phyloP scores from a whole-genome alignment of 805 yeast species.

The Brettanomyces nanus region DNA sequence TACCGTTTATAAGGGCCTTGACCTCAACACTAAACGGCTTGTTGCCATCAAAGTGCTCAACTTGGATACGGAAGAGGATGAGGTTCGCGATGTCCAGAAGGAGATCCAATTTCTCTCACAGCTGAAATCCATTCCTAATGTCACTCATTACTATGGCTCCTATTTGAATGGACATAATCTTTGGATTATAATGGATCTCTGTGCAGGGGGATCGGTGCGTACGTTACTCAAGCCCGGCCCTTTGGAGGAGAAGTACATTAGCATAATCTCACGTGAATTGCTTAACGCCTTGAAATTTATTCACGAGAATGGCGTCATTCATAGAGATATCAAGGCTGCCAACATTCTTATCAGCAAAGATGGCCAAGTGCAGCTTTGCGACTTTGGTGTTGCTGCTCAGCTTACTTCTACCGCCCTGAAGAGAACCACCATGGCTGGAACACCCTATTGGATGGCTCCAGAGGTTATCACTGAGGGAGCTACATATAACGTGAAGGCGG shows the following conservation, averaged over 20 bases:
- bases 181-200: conserved; percentile 97
- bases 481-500: conserved; percentile 83
- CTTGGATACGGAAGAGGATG: conserved; percentile 88
- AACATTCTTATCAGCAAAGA: conserved; percentile 77
- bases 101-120: conserved; percentile 84
- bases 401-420: conserved; percentile 65
- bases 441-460: conserved; percentile 99
- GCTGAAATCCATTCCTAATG: conserved; percentile 79
- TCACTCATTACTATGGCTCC: conserved; percentile 87
- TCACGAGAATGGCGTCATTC: conserved; percentile 86
- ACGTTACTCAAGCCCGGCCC: conserved; percentile 81
- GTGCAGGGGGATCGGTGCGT: conserved; percentile 93
- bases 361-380: conserved; percentile 88
- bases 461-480: conserved; percentile 93
- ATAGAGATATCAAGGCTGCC: conserved; percentile 95
- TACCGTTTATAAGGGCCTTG: conserved; percentile 82
- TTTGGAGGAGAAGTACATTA: conserved; percentile 75
- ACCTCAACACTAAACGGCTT: conserved; percentile 59
- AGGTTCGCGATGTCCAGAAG: conserved; percentile 87
- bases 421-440: conserved; percentile 92
- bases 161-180: conserved; percentile 80
- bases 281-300: conserved; percentile 70
- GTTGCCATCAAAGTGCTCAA: conserved; percentile 92
- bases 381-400: conserved; percentile 97
- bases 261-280: conserved; percentile 79